phyloP scores from a whole-genome alignment of 2,329 filamentous ascomycete genomes.

The Aureobasidium vineae region DNA sequence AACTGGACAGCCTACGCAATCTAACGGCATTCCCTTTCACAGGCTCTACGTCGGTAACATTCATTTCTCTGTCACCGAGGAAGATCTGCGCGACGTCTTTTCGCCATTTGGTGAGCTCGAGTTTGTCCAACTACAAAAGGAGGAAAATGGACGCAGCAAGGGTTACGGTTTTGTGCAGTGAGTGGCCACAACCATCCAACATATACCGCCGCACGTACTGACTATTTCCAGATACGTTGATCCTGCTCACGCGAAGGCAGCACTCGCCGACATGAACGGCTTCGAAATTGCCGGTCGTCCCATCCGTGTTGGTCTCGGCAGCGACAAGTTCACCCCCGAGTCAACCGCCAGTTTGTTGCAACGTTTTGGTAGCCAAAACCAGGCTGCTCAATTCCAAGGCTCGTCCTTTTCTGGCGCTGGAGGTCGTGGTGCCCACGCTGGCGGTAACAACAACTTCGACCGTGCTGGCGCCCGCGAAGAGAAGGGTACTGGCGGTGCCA shows the following conservation, averaged over 20 bases:
- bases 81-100: constrained; percentile 93
- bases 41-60: constrained; percentile 99
- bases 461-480: constrained; percentile 84
- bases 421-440: constrained; percentile 78
- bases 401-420: constrained; percentile 89
- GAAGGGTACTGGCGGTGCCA: constrained; percentile 82
- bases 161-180: constrained; percentile 99
- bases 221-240: constrained; percentile 49
- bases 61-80: constrained; percentile 98
- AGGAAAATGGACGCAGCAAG: constrained; percentile 83
- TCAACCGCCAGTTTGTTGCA: constrained; percentile 89
- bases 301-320: constrained; percentile 97
- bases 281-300: constrained; percentile 97
- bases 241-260: constrained; percentile 86
- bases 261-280: constrained; percentile 98
- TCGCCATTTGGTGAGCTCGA: constrained; percentile 97
- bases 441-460: constrained; percentile 75
- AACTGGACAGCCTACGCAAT: constrained; percentile 65
- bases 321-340: constrained; percentile 99
- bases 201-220: constrained; percentile 19
- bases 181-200: constrained; percentile 44
- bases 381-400: constrained; percentile 68
- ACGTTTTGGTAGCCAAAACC: constrained; percentile 79
- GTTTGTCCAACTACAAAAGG: constrained; percentile 96
- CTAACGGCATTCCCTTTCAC: constrained; percentile 90